Evolutionary conservation across 2,329 filamentous ascomycete species (phyloP), one percentile per base, ranked within the genome.

Genomic region (Apiospora koreana): DNA sequence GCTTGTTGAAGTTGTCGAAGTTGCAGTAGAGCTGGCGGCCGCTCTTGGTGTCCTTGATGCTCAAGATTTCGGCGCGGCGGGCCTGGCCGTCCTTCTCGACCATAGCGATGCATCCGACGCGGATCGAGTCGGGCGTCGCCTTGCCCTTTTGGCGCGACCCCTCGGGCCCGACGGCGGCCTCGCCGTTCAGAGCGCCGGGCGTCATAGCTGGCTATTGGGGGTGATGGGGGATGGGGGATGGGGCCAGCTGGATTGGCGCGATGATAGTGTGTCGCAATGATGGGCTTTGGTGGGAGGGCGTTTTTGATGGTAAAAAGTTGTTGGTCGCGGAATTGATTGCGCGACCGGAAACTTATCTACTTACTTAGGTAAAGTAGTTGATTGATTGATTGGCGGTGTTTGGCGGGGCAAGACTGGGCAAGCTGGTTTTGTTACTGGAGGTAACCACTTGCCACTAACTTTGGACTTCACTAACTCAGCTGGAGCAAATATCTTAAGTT

Each of bases 1-100:
- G 87, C 82, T 98, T 98, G 83, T 98, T 98, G 88, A 98, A 98
- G 78, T 97, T 97, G 79, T 97, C 94, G 80, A 98, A 98, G 81
- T 98, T 97, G 77, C 97, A 97, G 81, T 98, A 98, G 79, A 95
- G 98, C 69, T 93, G 93, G 48, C 94, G 92, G 21, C 93, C 92
- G 77, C 94, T 95, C 81, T 97, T 97, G 28, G 93, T 93, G 71
- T 95, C 93, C 78, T 93, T 92, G 76, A 98, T 97, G 71, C 94
- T 96, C n/a, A 99, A 85, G 73, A 99, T 97, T 81, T 99, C 96
- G 76, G 96, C 96, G 83, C 96, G 94, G 76, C 96, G 92, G 72
- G 93, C 88, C 77, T 95, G 91, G 72, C 94, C 94, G 81, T 97
- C 94, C 76, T 90, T 90, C 70, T 84, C 82, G 58, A 90, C 88